phyloP scores from a whole-genome alignment of 2,329 filamentous ascomycete species.

The Clonostachys sp. region DNA sequence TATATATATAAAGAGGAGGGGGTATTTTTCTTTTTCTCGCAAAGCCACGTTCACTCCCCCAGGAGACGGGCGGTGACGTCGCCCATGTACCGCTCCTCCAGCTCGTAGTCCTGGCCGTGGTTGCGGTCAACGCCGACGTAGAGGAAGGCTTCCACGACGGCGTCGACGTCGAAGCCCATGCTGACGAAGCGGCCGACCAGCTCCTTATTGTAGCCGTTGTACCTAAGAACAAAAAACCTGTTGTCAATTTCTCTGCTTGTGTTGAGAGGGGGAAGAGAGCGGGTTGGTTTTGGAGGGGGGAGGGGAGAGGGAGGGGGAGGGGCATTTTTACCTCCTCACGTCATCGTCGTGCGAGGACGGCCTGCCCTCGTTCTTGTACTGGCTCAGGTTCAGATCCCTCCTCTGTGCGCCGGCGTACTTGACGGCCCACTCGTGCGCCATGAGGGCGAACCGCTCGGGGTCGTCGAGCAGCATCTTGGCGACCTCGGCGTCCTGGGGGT shows the following conservation, averaged over 20 bases:
- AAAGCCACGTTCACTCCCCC: constrained; percentile 27
- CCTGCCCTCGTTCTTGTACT: constrained; percentile 18
- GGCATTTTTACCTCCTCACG: too few species aligned
- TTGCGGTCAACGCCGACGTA: constrained; percentile 68
- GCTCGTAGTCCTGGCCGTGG: constrained; percentile 61
- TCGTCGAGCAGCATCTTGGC: constrained; percentile 82
- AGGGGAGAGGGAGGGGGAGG: too few species aligned
- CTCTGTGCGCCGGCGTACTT: constrained; percentile 72
- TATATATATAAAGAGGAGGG: too few species aligned
- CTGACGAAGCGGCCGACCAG: constrained; percentile 78
- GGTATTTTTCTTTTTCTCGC: not conserved
- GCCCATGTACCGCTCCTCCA: constrained; percentile 88
- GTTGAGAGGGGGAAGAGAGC: not conserved
- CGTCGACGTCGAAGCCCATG: constrained; percentile 88
- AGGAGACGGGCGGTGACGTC: constrained; percentile 84
- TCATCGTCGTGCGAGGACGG: too few species aligned
- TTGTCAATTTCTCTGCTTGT: not conserved
- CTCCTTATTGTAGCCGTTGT: constrained; percentile 81
- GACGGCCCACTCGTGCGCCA: constrained; percentile 88
- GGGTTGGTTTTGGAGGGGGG: too few species aligned
- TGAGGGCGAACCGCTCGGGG: constrained; percentile 72
- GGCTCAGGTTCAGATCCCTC: constrained; percentile 26
- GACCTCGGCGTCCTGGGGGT: constrained; percentile 95
- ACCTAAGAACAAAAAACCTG: constrained; percentile 43
- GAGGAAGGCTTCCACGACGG: constrained; percentile 81